Base-by-base conservation (phyloP, 805 yeast genomes). In the Metschnikowia dekortorum region DNA sequence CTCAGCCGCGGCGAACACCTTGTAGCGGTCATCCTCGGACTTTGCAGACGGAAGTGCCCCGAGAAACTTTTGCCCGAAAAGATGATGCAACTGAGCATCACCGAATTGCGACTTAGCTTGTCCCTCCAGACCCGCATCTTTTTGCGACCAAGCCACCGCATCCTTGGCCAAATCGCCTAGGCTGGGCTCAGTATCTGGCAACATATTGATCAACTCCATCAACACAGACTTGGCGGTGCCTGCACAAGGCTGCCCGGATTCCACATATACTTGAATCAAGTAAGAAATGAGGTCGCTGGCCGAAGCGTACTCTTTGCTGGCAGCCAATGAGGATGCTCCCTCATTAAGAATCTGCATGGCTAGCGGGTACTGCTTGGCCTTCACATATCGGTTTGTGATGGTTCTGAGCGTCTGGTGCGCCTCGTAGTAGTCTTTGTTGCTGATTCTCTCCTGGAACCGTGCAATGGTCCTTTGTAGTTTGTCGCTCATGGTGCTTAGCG, bases 331-430 rank as follows among this genome's bases (percentile, higher is more conserved):
- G 53, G 80, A 70, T 0, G 95, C 79, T 39, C 92, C 91, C 57
- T 83, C 82, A 59, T 81, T 81, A 32, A 92, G 74, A 50, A 90
- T 70, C 44, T 87, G 90, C 46, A 82, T 76, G 8, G 97, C 96
- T 37, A 85, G 84, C 2, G 68, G 71, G 64, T 78, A 88, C 52
- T 85, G 81, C 53, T 82, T 81, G 26, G 83, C 64, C 55, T 87
- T 81, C 39, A 87, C 85, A 62, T 87, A 86, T 63, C 99, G 77
- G 57, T 90, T 90, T 39, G 88, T 87, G 48, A 92, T 87, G 6
- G 98, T 89, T 61, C 97, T 76, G 46, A 94, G 76, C 0, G 96
- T 91, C 67, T 94, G 98, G 65, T 92, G 97, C 0, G 98, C 98
- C 65, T 94, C 99, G 65, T 92, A 92, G 70, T 78, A 89, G 49